Evolutionary conservation across 75 land plant species (phyloP).

Genomic region (Azolla pinnata): DNA sequence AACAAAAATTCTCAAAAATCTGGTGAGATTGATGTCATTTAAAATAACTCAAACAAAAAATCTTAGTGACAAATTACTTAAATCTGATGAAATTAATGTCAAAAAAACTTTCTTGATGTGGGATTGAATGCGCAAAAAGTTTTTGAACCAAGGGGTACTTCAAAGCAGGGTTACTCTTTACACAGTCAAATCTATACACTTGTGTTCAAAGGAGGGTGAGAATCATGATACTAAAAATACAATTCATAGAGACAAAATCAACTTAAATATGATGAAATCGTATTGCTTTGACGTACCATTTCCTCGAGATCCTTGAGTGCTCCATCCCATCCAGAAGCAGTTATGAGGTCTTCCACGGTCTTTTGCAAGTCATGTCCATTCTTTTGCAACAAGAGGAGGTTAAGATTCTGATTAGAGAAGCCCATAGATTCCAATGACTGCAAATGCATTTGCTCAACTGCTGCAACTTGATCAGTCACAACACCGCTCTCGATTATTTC

Average conservation of each 20-base stretch:
- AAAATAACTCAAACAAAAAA: not conserved
- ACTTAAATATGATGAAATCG: too few species aligned
- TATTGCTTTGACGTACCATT: constrained; percentile 28
- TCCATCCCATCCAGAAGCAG: constrained; percentile 29
- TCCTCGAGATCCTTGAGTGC: constrained; percentile 27
- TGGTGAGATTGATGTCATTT: not conserved
- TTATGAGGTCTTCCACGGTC: constrained; percentile 23
- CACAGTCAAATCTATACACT: too few species aligned
- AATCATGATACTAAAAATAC: too few species aligned
- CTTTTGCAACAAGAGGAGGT: constrained; percentile 21
- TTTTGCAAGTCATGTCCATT: constrained; percentile 16
- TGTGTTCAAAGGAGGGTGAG: too few species aligned
- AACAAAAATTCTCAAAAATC: not conserved
- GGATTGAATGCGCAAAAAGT: too few species aligned
- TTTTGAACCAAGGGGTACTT: too few species aligned
- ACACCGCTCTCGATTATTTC: not conserved
- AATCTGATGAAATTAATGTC: too few species aligned
- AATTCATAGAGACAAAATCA: too few species aligned
- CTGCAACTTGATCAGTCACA: not conserved
- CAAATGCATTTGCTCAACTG: not conserved
- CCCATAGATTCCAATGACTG: constrained; percentile 19
- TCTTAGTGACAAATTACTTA: too few species aligned
- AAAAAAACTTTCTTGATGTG: too few species aligned
- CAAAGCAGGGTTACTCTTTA: too few species aligned
- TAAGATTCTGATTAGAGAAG: constrained; percentile 13